Base-by-base conservation (phyloP, 2,329 filamentous ascomycete species). In the Xylariaceae sp. region DNA sequence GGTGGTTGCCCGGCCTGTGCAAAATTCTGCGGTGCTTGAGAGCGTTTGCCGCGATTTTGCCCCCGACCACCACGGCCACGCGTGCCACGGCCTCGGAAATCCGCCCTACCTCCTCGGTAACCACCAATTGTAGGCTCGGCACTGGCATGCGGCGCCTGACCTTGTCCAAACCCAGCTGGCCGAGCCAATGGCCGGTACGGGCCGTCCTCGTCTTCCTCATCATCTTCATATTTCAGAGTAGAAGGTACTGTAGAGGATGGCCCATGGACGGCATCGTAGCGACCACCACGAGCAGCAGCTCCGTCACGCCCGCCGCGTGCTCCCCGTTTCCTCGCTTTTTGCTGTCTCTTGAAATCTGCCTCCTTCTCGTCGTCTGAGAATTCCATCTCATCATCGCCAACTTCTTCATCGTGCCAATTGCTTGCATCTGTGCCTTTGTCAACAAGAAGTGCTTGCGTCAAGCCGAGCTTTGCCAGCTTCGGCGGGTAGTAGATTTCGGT, bases 331-430 rank as follows among this genome's bases (percentile, higher is more conserved):
- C 86, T 86, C 55, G 83, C 78, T 69, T 90, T 90, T 45, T 82
- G 61, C 52, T 78, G 77, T 49, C 80, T 74, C 71, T 87, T 95
- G 65, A 90, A 83, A 60, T 90, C 89, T 7, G 87, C 86, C 69
- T 99, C 94, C 59, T 89, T 87, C 70, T 99, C 94, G 62, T 99
- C 94, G 59, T 99, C 94, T 0, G 92, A 96, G 67, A 97, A 97
- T 65, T 97, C 94, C 59, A 90, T 81, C 66, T 97, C 92, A 35
- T 95, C 89, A 31, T 87, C 86, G 14, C 73, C 83, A 7, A 90
- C 80, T 71, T 97, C 92, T 67, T 99, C 94, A 59, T 97, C 94
- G 68, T 96, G 87, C 47, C 96, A 78, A 65, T 97, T 97, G 45
- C 90, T 95, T 9, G 94, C 92, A 68, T 99, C 94, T 10, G 90